Percentiles rank a stretch among this genome's conserved stretches.
Conservation (phyloP, 139 green algal species). For the Chlorokybus atmophyticus region DNA sequence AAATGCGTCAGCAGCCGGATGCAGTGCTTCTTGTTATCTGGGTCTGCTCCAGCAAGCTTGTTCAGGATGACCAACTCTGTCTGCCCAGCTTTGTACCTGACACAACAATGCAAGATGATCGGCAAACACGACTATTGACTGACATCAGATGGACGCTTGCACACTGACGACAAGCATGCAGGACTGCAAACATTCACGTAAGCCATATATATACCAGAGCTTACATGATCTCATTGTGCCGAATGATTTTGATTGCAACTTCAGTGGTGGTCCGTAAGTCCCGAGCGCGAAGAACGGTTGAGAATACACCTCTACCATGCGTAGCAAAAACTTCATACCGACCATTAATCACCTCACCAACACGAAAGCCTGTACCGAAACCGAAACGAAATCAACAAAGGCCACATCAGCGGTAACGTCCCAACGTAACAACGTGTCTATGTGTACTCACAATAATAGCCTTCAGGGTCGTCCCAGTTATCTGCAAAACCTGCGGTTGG, state of each 20-base stretch:
- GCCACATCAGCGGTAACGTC: not conserved
- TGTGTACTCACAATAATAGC: constrained; percentile 26
- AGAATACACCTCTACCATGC: constrained; percentile 86
- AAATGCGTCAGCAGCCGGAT: constrained; percentile 80
- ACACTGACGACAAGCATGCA: not conserved
- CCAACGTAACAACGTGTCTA: not conserved
- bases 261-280: constrained; percentile 35
- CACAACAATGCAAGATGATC: not conserved
- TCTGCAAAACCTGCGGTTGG: constrained; percentile 12
- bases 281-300: constrained; percentile 69
- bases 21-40: constrained; percentile 72
- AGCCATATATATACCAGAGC: constrained; percentile 10
- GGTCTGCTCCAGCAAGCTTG: constrained; percentile 65
- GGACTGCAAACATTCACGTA: not conserved
- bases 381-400: not conserved
- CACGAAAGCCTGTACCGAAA: constrained; percentile 47
- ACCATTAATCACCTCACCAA: constrained; percentile 73
- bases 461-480: constrained; percentile 31
- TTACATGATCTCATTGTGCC: constrained; percentile 70
- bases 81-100: constrained; percentile 48
- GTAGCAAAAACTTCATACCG: constrained; percentile 59
- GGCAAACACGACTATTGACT: not conserved
- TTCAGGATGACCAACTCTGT: constrained; percentile 66
- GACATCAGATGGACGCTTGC: not conserved
- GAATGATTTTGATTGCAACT: constrained; percentile 82